Base-by-base conservation (phyloP, 2,329 filamentous ascomycete species). In the Apiospora hydei region DNA sequence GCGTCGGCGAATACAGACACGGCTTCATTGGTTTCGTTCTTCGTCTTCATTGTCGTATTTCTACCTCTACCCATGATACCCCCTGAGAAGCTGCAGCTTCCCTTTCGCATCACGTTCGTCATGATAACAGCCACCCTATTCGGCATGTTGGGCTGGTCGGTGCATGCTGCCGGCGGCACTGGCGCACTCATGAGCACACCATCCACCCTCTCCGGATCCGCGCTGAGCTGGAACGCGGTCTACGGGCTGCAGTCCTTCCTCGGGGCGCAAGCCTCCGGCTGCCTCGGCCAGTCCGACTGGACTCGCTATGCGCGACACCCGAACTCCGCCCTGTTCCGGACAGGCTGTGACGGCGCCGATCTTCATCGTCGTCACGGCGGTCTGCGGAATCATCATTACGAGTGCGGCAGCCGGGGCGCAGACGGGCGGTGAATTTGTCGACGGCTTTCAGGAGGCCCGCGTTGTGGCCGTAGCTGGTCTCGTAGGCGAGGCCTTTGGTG, bases 341-440 rank as follows among this genome's bases (percentile, higher is more conserved):
- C 77, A 79, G 74, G 71, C 76, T 14, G 73, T 78, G 44, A 78
- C 79, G 18, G 81, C 78, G 24, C 82, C 83, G 7, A 74, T 83
- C 18, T 81, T 80, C 4, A 82, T 83, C 69, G 77, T 80, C 13
- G 72, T 83, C 47, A 83, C 81, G 7, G 79, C 81, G 13, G 77
- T 81, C 18, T 79, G 80, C 69, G 82, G 82, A 1, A 80, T 84
- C 26, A 75, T 83, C 21, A 79, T 83, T 61, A 83, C 82, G 2
- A n/a, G n/a, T n/a, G 24, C 41, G 41, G 66, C 66, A 26, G 41
- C 66, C 66, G 41, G 66, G 41, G 4, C 66, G 24, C n/a, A 68
- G 66, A 14, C 43, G 66, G 26, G 41, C 66, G 26, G 41, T 6
- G 4, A 46, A 26, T 24, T 38, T 21, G 41, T 38, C 66, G 26